These are phyloP conservation scores for Calonectria pauciramosa DNA, from an alignment of 2,329 filamentous ascomycete genomes.

Conservation along the genomic window DNA sequence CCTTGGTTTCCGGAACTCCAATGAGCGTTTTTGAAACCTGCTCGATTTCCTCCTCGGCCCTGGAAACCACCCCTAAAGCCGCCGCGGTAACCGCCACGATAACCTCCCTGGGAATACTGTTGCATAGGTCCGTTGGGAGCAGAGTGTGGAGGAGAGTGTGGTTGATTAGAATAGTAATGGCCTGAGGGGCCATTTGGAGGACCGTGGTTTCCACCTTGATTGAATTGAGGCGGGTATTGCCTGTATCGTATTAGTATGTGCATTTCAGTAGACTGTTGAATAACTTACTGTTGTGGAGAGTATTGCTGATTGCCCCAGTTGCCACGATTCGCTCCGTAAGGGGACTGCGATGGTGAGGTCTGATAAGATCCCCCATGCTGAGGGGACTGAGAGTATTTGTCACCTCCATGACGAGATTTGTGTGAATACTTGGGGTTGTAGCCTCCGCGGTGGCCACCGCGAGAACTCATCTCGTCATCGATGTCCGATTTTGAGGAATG, in stretches of 20 bases:
- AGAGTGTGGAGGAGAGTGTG: constrained; percentile 67
- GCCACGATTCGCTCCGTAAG: constrained; percentile 56
- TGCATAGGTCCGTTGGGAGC: constrained; percentile 70
- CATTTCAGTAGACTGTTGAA: not conserved
- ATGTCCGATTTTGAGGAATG: constrained; percentile 64
- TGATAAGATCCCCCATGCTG: constrained; percentile 60
- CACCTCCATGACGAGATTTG: constrained; percentile 54
- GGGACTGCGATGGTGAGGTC: constrained; percentile 60
- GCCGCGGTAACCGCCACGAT: constrained; percentile 64
- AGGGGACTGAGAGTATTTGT: constrained; percentile 58
- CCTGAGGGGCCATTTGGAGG: constrained; percentile 66
- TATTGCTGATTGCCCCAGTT: constrained; percentile 55
- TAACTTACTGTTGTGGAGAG: constrained; percentile 58
- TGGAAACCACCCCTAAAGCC: constrained; percentile 73
- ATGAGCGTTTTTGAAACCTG: constrained; percentile 76
- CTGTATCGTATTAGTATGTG: constrained; percentile 50
- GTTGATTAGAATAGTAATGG: constrained; percentile 65
- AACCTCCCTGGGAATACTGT: constrained; percentile 62
- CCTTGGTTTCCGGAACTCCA: constrained; percentile 69
- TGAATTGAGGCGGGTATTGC: constrained; percentile 74
- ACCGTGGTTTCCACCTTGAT: constrained; percentile 63
- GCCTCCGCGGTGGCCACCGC: constrained; percentile 59
- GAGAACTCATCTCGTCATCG: constrained; percentile 64
- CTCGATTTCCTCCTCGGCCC: constrained; percentile 67
- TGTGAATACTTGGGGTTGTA: constrained; percentile 55